Percentiles rank a stretch among this genome's conserved stretches.
Conservation (phyloP, 1,139 yeast genomes). For the Pneumocystis murina region DNA sequence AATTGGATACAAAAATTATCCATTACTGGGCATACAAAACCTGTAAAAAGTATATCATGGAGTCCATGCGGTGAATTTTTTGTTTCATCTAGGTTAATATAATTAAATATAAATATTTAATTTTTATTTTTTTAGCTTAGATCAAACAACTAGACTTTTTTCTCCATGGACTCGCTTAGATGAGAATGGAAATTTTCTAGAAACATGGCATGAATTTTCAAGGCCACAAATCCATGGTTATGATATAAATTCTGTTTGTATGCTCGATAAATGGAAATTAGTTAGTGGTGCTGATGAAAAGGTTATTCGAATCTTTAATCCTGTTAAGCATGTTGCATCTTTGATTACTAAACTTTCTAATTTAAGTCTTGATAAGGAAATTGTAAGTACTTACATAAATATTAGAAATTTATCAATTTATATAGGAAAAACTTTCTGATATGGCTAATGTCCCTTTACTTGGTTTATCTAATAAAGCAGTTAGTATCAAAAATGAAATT, state of each 20-base stretch:
- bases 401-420: conserved; percentile 14
- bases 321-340: conserved; percentile 65
- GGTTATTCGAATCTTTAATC: conserved; percentile 72
- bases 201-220: conserved; percentile 72
- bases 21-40: conserved; percentile 60
- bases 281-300: conserved; percentile 96
- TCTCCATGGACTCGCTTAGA: conserved; percentile 29
- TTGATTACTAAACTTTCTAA: conserved; percentile 40
- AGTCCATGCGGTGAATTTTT: conserved; percentile 47
- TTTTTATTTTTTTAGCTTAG: conserved; percentile 37
- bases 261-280: conserved; percentile 46
- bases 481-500: conserved; percentile 33
- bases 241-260: conserved; percentile 77
- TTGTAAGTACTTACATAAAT: neutral
- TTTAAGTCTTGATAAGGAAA: conserved; percentile 25
- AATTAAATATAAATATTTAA: neutral
- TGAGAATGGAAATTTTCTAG: conserved; percentile 14
- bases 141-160: conserved; percentile 80
- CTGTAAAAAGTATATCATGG: conserved; percentile 76
- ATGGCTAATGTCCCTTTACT: conserved; percentile 85
- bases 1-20: conserved; percentile 46
- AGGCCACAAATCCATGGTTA: conserved; percentile 98
- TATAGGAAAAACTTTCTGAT: conserved; percentile 38
- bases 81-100: conserved; percentile 35
- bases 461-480: conserved; percentile 88